Conservation (phyloP, 2,329 filamentous ascomycete genomes). For the Hymenotorrendiella dingleyae region DNA sequence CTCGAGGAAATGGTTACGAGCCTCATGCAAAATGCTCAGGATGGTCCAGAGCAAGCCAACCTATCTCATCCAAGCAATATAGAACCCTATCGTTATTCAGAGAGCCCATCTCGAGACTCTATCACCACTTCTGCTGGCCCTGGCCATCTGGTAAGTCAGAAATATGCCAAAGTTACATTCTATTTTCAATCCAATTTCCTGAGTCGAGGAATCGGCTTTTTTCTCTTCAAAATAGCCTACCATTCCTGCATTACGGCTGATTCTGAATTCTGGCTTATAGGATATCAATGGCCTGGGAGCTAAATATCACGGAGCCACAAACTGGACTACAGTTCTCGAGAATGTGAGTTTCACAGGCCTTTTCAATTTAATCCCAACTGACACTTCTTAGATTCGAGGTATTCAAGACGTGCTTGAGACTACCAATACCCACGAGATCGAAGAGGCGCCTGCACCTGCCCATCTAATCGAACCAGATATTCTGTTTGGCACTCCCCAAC, state of each 20-base stretch:
- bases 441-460: slow-evolving; percentile 1
- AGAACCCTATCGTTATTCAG: too few relatives aligned
- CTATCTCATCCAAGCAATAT: too few relatives aligned
- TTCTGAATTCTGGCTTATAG: not conserved
- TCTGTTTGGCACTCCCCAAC: slow-evolving; percentile 1
- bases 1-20: slow-evolving; percentile 12
- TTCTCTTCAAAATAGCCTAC: too few relatives aligned
- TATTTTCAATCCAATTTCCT: too few relatives aligned
- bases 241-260: not conserved
- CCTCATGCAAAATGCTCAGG: slow-evolving; percentile 4
- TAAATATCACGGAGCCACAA: slow-evolving; percentile 51
- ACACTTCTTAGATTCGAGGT: slow-evolving; percentile 43
- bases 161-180: too few relatives aligned
- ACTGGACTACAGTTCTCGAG: slow-evolving; percentile 52
- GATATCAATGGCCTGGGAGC: slow-evolving; percentile 21
- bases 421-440: too few relatives aligned
- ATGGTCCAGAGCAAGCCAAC: too few relatives aligned
- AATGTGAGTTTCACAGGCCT: slow-evolving; percentile 38
- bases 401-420: slow-evolving; percentile 47
- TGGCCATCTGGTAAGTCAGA: too few relatives aligned
- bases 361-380: not conserved
- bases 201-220: too few relatives aligned
- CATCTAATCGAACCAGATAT: slow-evolving; percentile 1
- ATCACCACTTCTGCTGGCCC: too few relatives aligned
- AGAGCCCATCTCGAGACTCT: too few relatives aligned